Conservation (phyloP, 148 eudicot genomes). For the Camellia japonica region DNA sequence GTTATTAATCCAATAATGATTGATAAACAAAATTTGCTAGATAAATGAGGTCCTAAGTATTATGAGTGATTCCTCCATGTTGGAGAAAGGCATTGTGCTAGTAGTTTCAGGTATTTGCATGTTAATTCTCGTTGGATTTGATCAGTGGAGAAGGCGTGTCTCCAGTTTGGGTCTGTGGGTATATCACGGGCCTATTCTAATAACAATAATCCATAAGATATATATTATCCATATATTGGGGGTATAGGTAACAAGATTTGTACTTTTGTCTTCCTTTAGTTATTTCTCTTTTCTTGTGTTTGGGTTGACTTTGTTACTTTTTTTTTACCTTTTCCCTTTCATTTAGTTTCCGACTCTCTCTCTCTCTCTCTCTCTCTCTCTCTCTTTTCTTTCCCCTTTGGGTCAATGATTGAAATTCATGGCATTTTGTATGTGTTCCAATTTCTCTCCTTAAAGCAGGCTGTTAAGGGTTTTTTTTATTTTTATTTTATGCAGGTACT, state of each 20-base stretch:
- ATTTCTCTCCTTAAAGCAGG: neutral
- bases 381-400: neutral
- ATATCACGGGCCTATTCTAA: too few relatives aligned
- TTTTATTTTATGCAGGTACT: conserved; percentile 50
- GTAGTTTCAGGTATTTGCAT: neutral
- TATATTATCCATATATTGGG: too few relatives aligned
- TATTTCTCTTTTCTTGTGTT: neutral
- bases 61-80: too few relatives aligned
- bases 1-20: too few relatives aligned
- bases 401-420: conserved; percentile 14
- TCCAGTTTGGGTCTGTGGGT: too few relatives aligned
- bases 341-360: neutral
- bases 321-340: neutral
- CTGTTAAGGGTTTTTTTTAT: neutral
- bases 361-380: neutral
- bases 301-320: neutral
- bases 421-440: neutral
- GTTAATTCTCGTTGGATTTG: neutral
- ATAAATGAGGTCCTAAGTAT: too few relatives aligned
- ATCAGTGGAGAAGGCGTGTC: too few relatives aligned
- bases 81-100: neutral
- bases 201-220: too few relatives aligned
- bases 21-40: too few relatives aligned
- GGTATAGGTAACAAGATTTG: neutral
- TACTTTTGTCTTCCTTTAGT: conserved; percentile 6